Percentiles rank a stretch among this genome's conserved stretches.
Evolutionary conservation across 2,329 filamentous ascomycete species (phyloP).

Genomic region (Sarocladium oryzae): DNA sequence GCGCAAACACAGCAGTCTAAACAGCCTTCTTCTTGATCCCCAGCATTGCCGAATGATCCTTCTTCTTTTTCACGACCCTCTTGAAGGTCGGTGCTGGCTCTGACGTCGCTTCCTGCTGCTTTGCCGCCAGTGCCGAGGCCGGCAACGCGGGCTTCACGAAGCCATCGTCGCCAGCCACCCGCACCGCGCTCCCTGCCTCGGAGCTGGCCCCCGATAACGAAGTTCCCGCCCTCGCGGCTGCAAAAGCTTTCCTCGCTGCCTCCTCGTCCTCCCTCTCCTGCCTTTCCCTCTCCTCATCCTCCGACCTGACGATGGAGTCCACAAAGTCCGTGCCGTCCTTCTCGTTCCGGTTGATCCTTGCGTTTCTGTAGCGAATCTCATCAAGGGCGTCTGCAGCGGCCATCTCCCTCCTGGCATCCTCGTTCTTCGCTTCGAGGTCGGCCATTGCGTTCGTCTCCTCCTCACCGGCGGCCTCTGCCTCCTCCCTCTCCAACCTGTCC

Average conservation of each 20-base stretch:
- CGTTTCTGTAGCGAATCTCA: constrained; percentile 88
- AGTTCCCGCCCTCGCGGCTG: constrained; percentile 42
- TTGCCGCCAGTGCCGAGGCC: constrained; percentile 16
- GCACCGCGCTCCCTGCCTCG: constrained; percentile 37
- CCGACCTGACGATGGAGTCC: constrained; percentile 44
- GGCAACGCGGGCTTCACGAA: constrained; percentile 9
- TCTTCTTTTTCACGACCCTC: constrained; percentile 78
- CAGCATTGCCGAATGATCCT: constrained; percentile 65
- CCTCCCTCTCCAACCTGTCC: constrained; percentile 75
- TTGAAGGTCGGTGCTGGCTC: constrained; percentile 61
- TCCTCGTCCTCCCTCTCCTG: constrained; percentile 80
- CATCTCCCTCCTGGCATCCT: constrained; percentile 93
- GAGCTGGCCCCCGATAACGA: background rate
- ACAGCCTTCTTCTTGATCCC: constrained; percentile 77
- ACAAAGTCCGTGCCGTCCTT: constrained; percentile 59
- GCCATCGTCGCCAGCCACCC: constrained; percentile 17
- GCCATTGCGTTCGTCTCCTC: constrained; percentile 88
- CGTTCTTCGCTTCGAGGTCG: constrained; percentile 87
- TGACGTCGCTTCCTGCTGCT: constrained; percentile 22
- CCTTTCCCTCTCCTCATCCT: constrained; percentile 54
- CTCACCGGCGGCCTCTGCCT: constrained; percentile 53
- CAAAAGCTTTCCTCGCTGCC: constrained; percentile 72
- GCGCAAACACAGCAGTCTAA: too few species aligned
- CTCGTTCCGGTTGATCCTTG: constrained; percentile 70
- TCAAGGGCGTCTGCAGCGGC: constrained; percentile 91